These are phyloP conservation scores for Ettlia oleoabundans DNA, from an alignment of 139 green algal genomes.

Conservation along the genomic window DNA sequence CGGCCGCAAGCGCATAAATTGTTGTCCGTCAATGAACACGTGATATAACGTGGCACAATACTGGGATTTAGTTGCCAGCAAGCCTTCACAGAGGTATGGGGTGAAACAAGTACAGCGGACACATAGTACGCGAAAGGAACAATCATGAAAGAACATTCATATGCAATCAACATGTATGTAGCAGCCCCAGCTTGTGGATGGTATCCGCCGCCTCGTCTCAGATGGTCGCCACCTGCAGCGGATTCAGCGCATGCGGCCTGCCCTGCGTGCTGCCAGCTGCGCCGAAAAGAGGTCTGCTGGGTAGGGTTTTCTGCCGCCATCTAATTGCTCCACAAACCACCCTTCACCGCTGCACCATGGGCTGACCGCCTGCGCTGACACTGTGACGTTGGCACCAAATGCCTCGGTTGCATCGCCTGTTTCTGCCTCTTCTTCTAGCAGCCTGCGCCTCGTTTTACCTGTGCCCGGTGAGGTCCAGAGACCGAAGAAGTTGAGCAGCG, in stretches of 20 bases:
- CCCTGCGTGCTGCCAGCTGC: background rate
- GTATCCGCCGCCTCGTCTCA: too few species aligned
- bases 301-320: background rate
- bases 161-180: too few species aligned
- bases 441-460: background rate
- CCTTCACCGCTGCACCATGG: background rate
- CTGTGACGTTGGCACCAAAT: background rate
- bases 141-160: too few species aligned
- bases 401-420: background rate
- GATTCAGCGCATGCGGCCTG: background rate
- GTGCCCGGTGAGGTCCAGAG: background rate
- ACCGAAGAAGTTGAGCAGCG: constrained; percentile 30
- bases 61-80: too few species aligned
- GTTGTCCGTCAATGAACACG: too few species aligned
- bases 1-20: too few species aligned
- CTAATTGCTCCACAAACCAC: constrained; percentile 20
- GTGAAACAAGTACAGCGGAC: too few species aligned
- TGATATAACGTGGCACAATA: too few species aligned
- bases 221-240: too few species aligned
- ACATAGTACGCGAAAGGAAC: too few species aligned
- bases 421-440: background rate
- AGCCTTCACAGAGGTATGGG: too few species aligned
- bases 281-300: background rate
- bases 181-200: too few species aligned
- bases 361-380: background rate